Evolutionary conservation across 1,139 yeast species (phyloP), one percentile per base, ranked within the genome.

Genomic region (Geotrichum cucujoidarum): DNA sequence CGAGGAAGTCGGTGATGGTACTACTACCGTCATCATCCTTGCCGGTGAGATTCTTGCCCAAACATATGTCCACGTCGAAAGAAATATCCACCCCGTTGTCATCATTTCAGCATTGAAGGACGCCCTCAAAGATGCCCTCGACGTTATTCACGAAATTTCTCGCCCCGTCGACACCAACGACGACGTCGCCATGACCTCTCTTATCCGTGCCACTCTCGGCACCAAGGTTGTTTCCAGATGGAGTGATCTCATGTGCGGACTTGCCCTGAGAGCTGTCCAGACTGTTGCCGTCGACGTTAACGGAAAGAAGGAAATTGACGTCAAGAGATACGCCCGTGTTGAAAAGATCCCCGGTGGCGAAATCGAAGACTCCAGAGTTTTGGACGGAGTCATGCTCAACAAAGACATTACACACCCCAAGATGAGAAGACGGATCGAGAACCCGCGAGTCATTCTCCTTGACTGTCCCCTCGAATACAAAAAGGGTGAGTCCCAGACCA

Each of bases 321-420:
- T 82, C 63, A 94, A 94, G 74, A 77, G 97, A 68, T 92, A 89
- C 64, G 95, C 84, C 30, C 80, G 97, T 59, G 79, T 94, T 53
- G 98, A 94, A 68, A 92, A 92, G 71, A 83, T 94, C 53, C 96
- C 98, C 35, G 98, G 98, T 62, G 97, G 97, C 44, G 97, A 92
- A 63, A 89, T 92, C 55, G 83, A 86, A 58, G 96, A 90, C 59
- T 81, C 90, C 46, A 76, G 75, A 54, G 96, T 92, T 17, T 74
- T 92, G 63, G 94, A 87, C 62, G 99, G 99, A 55, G 86, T 92
- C 49, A 74, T 92, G 71, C 76, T 94, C 61, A 94, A 94, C 72
- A 94, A 94, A 69, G 99, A 94, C 65, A 95, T 94, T 49, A 90
- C 95, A 24, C 99, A 94, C 68, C 98, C 99, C 55, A 89, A 90